Evolutionary conservation across 2,329 filamentous ascomycete genomes (phyloP).

Genomic region (Penicillium sp.): DNA sequence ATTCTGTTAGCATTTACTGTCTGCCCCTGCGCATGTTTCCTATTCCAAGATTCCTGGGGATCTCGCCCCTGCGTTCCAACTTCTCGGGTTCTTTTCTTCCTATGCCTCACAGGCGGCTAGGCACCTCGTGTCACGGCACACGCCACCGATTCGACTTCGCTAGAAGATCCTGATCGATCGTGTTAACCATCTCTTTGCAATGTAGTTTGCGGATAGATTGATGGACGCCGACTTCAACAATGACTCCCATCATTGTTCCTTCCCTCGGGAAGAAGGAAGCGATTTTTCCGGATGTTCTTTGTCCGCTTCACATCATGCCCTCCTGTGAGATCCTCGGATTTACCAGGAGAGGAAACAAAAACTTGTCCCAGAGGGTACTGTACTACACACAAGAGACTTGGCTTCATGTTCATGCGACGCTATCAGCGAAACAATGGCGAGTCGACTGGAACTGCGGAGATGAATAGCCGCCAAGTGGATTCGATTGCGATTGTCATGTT

Average conservation of each 20-base stretch:
- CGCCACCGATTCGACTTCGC: slow-evolving; percentile 53
- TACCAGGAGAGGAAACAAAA: slow-evolving; percentile 81
- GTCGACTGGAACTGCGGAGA: slow-evolving; percentile 30
- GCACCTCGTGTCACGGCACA: slow-evolving; percentile 54
- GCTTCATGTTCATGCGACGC: slow-evolving; percentile 14
- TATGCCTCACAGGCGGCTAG: slow-evolving; percentile 27
- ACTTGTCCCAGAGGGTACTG: slow-evolving; percentile 87
- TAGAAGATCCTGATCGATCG: slow-evolving; percentile 59
- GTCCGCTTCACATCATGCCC: slow-evolving; percentile 71
- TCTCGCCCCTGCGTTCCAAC: slow-evolving; percentile 42
- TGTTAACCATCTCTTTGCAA: slow-evolving; percentile 63
- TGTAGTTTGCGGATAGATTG: slow-evolving; percentile 53
- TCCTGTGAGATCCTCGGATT: slow-evolving; percentile 47
- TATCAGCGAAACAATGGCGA: slow-evolving; percentile 14
- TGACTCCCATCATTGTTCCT: slow-evolving; percentile 31
- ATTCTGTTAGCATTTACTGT: slow-evolving; percentile 16
- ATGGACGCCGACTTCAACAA: slow-evolving; percentile 56
- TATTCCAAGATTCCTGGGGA: slow-evolving; percentile 42
- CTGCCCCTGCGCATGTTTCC: slow-evolving; percentile 52
- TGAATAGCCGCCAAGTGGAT: slow-evolving; percentile 15
- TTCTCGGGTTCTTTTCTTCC: slow-evolving; percentile 24
- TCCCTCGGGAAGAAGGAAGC: slow-evolving; percentile 54
- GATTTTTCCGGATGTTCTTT: slow-evolving; percentile 98
- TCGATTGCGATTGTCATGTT: slow-evolving; percentile 9
- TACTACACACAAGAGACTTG: slow-evolving; percentile 69